Conservation (phyloP, 352 stramenopile genomes). For the Pythium utonaiense region DNA sequence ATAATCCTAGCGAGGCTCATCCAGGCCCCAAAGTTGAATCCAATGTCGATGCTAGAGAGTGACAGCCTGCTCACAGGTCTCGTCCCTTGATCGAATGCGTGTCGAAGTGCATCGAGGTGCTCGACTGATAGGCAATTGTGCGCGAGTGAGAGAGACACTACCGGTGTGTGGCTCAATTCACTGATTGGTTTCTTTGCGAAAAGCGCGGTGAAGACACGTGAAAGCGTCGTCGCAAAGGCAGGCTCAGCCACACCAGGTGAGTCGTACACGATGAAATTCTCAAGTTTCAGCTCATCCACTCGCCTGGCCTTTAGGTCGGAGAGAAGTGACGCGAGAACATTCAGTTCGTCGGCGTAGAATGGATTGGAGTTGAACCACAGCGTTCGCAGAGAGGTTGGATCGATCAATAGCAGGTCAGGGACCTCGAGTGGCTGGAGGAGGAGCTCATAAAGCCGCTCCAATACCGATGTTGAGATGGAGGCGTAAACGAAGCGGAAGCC, state of each 20-base stretch:
- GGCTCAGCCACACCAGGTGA: background rate
- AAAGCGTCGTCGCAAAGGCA: background rate
- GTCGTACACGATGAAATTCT: background rate
- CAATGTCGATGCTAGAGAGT: background rate
- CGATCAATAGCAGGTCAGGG: background rate
- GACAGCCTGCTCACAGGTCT: background rate
- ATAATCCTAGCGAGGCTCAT: background rate
- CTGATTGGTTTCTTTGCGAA: too few relatives aligned
- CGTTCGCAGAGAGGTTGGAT: background rate
- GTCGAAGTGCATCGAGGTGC: background rate
- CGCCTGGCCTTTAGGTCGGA: background rate
- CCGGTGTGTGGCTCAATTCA: too few relatives aligned
- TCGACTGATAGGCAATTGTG: background rate
- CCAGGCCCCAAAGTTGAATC: too few relatives aligned
- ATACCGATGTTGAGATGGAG: background rate
- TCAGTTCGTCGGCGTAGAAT: background rate
- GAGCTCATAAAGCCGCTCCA: background rate
- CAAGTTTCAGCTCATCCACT: background rate
- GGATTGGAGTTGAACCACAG: background rate
- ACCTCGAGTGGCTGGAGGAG: background rate
- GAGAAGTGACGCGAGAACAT: background rate
- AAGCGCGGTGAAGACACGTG: background rate
- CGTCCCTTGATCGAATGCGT: background rate
- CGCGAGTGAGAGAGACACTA: background rate
- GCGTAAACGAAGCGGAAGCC: background rate